These are phyloP conservation scores for Cordyceps fumosorosea DNA, from an alignment of 2,329 filamentous ascomycete genomes.

Conservation along the genomic window DNA sequence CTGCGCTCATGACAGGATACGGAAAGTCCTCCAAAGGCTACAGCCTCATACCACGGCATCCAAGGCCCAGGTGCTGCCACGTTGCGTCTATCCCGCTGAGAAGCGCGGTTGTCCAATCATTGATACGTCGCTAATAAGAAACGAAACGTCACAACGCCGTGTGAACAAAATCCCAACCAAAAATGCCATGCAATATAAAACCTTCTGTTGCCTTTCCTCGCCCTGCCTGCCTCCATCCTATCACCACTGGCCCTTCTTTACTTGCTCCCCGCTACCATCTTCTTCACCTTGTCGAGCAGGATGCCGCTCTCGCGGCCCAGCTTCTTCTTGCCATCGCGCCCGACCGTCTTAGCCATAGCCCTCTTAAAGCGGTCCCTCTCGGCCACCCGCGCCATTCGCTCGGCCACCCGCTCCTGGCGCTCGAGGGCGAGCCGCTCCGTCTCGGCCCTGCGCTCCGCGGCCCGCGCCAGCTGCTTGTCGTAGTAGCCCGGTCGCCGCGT, in stretches of 20 bases:
- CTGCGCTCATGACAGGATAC: too few species aligned
- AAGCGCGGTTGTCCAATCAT: neutral
- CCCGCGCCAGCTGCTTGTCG: constrained; percentile 53
- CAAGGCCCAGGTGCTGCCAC: neutral
- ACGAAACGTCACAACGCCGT: neutral
- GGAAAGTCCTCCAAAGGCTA: neutral
- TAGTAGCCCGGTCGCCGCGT: constrained; percentile 50
- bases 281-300: constrained; percentile 71
- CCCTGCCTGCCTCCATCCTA: neutral
- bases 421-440: constrained; percentile 34
- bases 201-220: neutral
- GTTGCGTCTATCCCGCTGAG: neutral
- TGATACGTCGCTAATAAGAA: neutral
- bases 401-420: constrained; percentile 44
- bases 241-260: neutral
- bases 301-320: constrained; percentile 74
- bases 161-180: neutral
- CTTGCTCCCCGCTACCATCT: constrained; percentile 48
- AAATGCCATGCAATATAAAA: neutral
- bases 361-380: constrained; percentile 58
- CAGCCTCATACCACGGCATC: neutral
- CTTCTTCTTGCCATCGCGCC: constrained; percentile 70
- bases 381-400: constrained; percentile 59
- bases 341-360: constrained; percentile 67
- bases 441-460: constrained; percentile 37